phyloP scores from a whole-genome alignment of 2,329 filamentous ascomycete species.

The Penicillium sp. region DNA sequence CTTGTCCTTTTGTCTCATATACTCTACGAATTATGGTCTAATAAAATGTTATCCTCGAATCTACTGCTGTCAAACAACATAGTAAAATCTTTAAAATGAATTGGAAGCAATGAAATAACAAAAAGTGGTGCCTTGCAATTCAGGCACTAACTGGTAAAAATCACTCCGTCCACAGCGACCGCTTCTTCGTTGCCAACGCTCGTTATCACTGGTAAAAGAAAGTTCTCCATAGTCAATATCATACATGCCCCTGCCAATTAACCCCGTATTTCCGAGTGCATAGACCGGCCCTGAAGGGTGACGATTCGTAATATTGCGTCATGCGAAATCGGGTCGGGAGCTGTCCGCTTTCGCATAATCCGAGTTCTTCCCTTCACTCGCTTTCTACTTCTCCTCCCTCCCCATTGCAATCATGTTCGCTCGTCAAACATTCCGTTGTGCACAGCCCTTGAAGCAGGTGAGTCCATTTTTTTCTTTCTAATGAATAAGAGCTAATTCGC shows the following conservation, averaged over 20 bases:
- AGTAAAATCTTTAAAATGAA: too few species aligned
- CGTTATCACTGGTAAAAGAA: neutral
- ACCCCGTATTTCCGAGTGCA: neutral
- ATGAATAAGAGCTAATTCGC: neutral
- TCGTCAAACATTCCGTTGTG: slow-evolving; percentile 63
- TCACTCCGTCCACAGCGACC: too few species aligned
- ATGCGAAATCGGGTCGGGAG: slow-evolving; percentile 23
- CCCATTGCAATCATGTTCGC: slow-evolving; percentile 61
- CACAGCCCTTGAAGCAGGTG: slow-evolving; percentile 67
- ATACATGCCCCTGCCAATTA: neutral
- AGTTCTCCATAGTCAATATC: neutral
- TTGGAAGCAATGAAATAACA: too few species aligned
- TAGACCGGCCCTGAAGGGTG: neutral
- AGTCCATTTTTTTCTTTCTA: slow-evolving; percentile 27
- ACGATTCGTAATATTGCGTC: slow-evolving; percentile 29
- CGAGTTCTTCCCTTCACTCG: slow-evolving; percentile 21
- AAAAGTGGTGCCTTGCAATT: neutral
- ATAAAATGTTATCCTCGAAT: neutral
- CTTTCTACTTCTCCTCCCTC: slow-evolving; percentile 9
- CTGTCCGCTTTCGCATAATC: slow-evolving; percentile 24
- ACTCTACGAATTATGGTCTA: neutral
- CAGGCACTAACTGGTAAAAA: neutral
- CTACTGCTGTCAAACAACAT: too few species aligned
- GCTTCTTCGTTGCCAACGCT: neutral
- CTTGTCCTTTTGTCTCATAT: neutral